phyloP scores from a whole-genome alignment of 768 basidiomycete species.

The Leccinum rimulosum region DNA sequence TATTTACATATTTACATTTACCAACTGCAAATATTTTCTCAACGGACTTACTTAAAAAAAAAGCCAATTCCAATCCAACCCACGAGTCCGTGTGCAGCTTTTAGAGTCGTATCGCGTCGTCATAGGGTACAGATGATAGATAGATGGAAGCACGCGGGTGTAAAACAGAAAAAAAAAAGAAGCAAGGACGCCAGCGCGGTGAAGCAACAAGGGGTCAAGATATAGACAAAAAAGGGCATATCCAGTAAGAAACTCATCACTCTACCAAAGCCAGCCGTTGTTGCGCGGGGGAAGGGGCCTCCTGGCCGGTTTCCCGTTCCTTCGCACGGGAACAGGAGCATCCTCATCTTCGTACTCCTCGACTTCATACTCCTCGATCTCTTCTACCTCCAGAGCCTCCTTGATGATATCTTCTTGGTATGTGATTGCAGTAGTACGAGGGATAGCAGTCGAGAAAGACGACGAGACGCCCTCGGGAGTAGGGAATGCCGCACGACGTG shows the following conservation, averaged over 20 bases:
- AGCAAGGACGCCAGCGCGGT: conserved; percentile 19
- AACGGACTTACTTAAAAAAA: no score
- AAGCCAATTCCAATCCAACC: conserved; percentile 10
- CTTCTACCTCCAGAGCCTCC: conserved; percentile 35
- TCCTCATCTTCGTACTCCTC: conserved; percentile 44
- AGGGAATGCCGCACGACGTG: conserved; percentile 71
- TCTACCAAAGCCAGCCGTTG: conserved; percentile 57
- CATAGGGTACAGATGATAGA: conserved; percentile 14
- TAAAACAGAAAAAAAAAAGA: conserved; percentile 15
- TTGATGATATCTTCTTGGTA: conserved; percentile 53
- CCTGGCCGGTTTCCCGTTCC: conserved; percentile 43
- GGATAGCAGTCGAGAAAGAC: conserved; percentile 59
- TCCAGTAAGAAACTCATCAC: conserved; percentile 26
- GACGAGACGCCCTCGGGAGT: conserved; percentile 61
- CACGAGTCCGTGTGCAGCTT: conserved; percentile 15
- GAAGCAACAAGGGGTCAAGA: conserved; percentile 24
- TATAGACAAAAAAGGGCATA: conserved; percentile 33
- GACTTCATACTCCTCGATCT: conserved; percentile 36
- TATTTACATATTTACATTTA: background rate
- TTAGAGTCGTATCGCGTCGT: conserved; percentile 25
- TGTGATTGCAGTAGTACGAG: conserved; percentile 72
- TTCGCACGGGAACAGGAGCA: conserved; percentile 41
- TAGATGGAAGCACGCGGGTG: conserved; percentile 8
- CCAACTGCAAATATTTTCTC: no score
- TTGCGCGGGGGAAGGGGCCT: conserved; percentile 41